Percentiles rank a stretch among this genome's conserved stretches.
phyloP scores from a whole-genome alignment of 441 rosid species.

The Croton setiger region DNA sequence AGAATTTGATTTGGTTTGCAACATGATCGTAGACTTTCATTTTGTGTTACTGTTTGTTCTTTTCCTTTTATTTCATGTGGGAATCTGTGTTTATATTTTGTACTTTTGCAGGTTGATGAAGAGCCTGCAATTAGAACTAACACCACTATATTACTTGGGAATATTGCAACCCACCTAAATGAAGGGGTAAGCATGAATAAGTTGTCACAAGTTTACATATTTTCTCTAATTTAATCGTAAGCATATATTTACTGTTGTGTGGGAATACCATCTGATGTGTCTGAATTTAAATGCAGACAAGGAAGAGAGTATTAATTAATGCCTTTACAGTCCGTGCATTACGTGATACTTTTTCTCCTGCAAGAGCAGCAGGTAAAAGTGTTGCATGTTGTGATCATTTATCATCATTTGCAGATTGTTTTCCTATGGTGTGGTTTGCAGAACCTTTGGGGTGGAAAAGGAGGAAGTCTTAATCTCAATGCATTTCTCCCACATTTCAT shows the following conservation, averaged over 20 bases:
- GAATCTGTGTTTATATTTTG: slow-evolving; percentile 9
- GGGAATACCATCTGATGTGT: slow-evolving; percentile 24
- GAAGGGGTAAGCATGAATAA: slow-evolving; percentile 75
- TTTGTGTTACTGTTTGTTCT: slow-evolving; percentile 1
- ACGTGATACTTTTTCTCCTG: slow-evolving; percentile 96
- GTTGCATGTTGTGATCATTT: slow-evolving; percentile 11
- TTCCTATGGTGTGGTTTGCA: too few relatives aligned
- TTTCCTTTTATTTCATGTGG: slow-evolving; percentile 3
- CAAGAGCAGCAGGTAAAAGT: slow-evolving; percentile 96
- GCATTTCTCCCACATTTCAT: too few relatives aligned
- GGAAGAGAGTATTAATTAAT: slow-evolving; percentile 96
- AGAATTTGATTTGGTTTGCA: slow-evolving; percentile 17
- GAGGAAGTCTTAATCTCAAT: too few relatives aligned
- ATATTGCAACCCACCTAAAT: slow-evolving; percentile 83
- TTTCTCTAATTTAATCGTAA: slow-evolving; percentile 4
- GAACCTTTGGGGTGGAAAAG: too few relatives aligned
- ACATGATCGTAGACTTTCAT: background rate
- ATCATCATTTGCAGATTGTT: too few relatives aligned
- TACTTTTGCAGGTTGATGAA: slow-evolving; percentile 80
- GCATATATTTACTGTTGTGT: slow-evolving; percentile 12
- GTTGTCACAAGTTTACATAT: slow-evolving; percentile 18
- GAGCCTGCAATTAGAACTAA: slow-evolving; percentile 99
- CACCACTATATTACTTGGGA: slow-evolving; percentile 97
- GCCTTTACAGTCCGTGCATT: slow-evolving; percentile 99
- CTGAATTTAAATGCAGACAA: slow-evolving; percentile 55